Evolutionary conservation across 352 stramenopile genomes (phyloP).

Genomic region (Peronospora farinosa): DNA sequence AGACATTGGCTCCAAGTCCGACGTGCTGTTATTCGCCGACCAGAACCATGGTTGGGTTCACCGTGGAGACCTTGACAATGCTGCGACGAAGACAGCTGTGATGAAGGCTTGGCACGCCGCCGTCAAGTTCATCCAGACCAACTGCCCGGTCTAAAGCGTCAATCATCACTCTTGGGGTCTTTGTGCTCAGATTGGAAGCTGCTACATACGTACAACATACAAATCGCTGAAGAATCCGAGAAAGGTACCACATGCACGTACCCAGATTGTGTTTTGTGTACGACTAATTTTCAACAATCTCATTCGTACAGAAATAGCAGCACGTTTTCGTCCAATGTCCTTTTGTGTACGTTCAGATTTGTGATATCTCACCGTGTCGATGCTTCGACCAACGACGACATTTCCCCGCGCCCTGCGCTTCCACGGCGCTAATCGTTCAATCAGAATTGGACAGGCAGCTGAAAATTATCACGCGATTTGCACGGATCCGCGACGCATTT

Average conservation of each 20-base stretch:
- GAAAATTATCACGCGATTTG: conserved; percentile 2
- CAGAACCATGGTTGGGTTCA: conserved; percentile 81
- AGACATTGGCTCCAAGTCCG: conserved; percentile 46
- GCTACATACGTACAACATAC: conserved; percentile 6
- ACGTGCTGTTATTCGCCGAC: conserved; percentile 61
- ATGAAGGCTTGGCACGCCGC: conserved; percentile 57
- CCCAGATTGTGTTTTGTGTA: neutral
- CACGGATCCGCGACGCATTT: conserved; percentile 3
- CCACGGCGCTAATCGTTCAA: conserved; percentile 5
- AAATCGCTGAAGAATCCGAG: neutral
- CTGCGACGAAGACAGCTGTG: conserved; percentile 50
- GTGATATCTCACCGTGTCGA: neutral
- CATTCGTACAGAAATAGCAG: conserved; percentile 5
- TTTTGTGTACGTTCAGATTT: no score
- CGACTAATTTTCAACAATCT: conserved; percentile 1
- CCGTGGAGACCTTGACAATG: conserved; percentile 68
- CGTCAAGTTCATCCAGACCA: conserved; percentile 59
- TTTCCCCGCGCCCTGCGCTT: conserved; percentile 5
- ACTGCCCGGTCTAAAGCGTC: conserved; percentile 22
- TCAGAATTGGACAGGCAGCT: conserved; percentile 6
- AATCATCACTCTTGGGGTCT: neutral
- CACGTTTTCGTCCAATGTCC: neutral
- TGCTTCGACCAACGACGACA: conserved; percentile 7
- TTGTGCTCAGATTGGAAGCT: neutral
- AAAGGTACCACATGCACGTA: neutral